Base-by-base conservation (phyloP, 192 early-diverging fungal genomes). In the Spinellus fusiger region DNA sequence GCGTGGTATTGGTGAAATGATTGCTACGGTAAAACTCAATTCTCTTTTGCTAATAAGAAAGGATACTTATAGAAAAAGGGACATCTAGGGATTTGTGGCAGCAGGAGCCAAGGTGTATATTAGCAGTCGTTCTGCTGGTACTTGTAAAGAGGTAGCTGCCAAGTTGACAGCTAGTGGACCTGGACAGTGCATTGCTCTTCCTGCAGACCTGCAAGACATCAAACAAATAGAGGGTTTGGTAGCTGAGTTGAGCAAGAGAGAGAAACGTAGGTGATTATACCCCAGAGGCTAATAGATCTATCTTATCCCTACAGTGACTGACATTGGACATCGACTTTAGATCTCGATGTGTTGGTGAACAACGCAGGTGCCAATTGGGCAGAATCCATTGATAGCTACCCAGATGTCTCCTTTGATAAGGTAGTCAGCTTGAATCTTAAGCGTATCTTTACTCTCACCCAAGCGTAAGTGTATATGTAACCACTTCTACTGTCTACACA, bases 51-150 rank as follows among this genome's bases (percentile, higher is more conserved):
- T n/a, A n/a, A n/a, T n/a, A n/a, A n/a, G n/a, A n/a, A n/a, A n/a
- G n/a, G n/a, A n/a, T n/a, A n/a, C n/a, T n/a, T n/a, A n/a, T n/a
- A n/a, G n/a, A n/a, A n/a, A n/a, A n/a, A n/a, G n/a, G n/a, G n/a
- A n/a, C n/a, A n/a, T 54, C 16, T 59, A 82, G 55, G 89, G 87
- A 8, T 88, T 94, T 59, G 84, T 95, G 37, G 84, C 81, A 62
- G 90, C 90, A 76, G 95, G 95, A 4, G 92, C 91, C 53, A 89
- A 79, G 64, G 95, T 98, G 15, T 98, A 98, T 69, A 95, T 98
- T 62, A 85, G 89, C 22, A 88, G 89, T 26, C 88, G 95, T 60
- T 90, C 87, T 53, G 75, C 73, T 5, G 53, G 69, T 3, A 82
- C 80, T 2, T 80, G 83, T 12, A 32, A 28, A 33, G 47, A 70